Percentiles rank a stretch among this genome's conserved stretches.
These are phyloP conservation scores for Scleroderma bovista DNA, from an alignment of 768 basidiomycete genomes.

Conservation along the genomic window DNA sequence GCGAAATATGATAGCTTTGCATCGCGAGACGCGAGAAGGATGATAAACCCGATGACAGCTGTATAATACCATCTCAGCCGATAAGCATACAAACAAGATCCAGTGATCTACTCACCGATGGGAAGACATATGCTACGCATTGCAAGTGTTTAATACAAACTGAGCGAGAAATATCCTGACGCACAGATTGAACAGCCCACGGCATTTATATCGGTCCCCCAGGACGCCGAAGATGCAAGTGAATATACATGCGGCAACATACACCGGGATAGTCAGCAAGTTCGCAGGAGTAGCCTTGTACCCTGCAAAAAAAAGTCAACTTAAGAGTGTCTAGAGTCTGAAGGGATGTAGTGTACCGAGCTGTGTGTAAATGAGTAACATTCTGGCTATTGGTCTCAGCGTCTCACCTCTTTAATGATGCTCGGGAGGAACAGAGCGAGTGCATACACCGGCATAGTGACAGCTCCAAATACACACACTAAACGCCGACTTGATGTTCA, in stretches of 20 bases:
- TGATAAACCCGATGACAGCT: constrained; percentile 64
- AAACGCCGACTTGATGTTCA: neutral
- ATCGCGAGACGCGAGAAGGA: constrained; percentile 56
- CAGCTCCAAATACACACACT: constrained; percentile 55
- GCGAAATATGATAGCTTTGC: constrained; percentile 67
- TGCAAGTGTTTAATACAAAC: neutral
- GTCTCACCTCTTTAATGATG: constrained; percentile 65
- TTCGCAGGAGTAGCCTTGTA: constrained; percentile 70
- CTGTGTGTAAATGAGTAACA: constrained; percentile 15
- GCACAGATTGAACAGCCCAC: constrained; percentile 63
- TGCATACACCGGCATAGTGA: constrained; percentile 67
- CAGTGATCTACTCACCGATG: constrained; percentile 16
- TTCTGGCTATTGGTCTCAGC: neutral
- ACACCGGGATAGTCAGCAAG: constrained; percentile 73
- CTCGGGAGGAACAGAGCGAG: constrained; percentile 76
- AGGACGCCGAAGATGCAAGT: constrained; percentile 60
- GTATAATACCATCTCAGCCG: constrained; percentile 1
- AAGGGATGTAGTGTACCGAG: constrained; percentile 29
- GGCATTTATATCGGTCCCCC: constrained; percentile 55
- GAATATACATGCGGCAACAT: constrained; percentile 58
- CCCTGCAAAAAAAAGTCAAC: constrained; percentile 32
- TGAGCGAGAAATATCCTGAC: constrained; percentile 15
- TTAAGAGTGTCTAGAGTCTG: neutral
- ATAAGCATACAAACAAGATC: neutral
- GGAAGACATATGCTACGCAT: constrained; percentile 18